A percentile compares a stretch with the other conserved stretches of the same genome.
Evolutionary conservation across 371 early-diverging fungal genomes (phyloP).

Genomic region (Lichtheimia ornata): DNA sequence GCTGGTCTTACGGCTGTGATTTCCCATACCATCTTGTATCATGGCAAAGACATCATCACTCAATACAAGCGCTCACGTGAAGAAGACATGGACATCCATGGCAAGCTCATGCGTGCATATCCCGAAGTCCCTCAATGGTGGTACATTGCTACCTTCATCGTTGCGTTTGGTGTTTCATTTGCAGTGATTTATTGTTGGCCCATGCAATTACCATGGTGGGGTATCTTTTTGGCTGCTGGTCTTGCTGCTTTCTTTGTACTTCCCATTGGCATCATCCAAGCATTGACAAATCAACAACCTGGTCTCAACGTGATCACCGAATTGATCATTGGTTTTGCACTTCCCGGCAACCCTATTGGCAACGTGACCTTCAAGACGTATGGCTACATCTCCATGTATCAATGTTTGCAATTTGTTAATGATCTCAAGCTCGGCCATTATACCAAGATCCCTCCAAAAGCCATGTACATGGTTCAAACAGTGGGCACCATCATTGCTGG

Average conservation of each 20-base stretch:
- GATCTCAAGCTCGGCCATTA: conserved; percentile 75
- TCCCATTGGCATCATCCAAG: conserved; percentile 80
- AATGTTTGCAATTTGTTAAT: conserved; percentile 59
- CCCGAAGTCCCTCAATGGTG: conserved; percentile 75
- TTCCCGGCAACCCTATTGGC: conserved; percentile 66
- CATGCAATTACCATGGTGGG: conserved; percentile 71
- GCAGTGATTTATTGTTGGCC: conserved; percentile 55
- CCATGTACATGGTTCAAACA: conserved; percentile 68
- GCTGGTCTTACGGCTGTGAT: conserved; percentile 69
- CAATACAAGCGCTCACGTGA: conserved; percentile 60
- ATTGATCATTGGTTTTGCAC: conserved; percentile 64
- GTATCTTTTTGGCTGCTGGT: conserved; percentile 61
- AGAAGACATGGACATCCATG: conserved; percentile 67
- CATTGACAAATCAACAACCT: conserved; percentile 70
- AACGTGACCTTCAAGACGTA: conserved; percentile 72
- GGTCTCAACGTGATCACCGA: conserved; percentile 77
- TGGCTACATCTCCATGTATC: conserved; percentile 62
- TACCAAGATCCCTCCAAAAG: conserved; percentile 68
- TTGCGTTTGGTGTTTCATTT: conserved; percentile 46
- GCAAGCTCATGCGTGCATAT: conserved; percentile 71
- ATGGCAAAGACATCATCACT: conserved; percentile 61
- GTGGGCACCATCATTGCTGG: conserved; percentile 59
- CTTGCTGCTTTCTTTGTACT: conserved; percentile 70
- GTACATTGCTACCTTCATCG: conserved; percentile 60
- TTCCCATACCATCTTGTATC: conserved; percentile 62